Evolutionary conservation across 140 eudicot species (phyloP), one percentile per base, ranked within the genome.

Genomic region (Cichorium intybus): DNA sequence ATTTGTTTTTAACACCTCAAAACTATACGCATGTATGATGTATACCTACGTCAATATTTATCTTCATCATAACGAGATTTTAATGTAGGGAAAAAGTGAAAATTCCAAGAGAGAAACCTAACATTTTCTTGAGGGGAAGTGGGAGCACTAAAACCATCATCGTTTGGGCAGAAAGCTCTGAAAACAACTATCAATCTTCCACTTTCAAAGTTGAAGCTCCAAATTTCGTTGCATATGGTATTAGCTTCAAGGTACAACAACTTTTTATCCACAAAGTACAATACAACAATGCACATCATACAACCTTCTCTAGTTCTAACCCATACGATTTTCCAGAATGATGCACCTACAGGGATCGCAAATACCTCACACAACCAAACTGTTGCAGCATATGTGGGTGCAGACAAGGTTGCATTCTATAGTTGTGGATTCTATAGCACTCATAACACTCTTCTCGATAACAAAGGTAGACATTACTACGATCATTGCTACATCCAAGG

Each of bases 401-500:
- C 66, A 16, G 98, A 92, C 74, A 85, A 72, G 77, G 85, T 45
- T 56, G 87, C 98, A 27, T 92, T 92, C 68, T 92, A 92, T 75
- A 80, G 85, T 15, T 92, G 98, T 45, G 89, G 84, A 72, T 92
- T 92, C 24, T 78, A 66, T 55, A 88, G 98, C 74, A 57, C 77
- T 24, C 89, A 87, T 54, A 92, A 85, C 71, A 91, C 98, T 9
- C 85, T 91, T 50, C 80, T 80, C 64, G 98, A 91, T 60, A 29
- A 61, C 29, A 79, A 70, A 76, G 98, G 98, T 59, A 74, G 95
- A 35, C 97, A 91, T 70, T 91, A 82, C 74, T 91, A 82, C 8
- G 85, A 87, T 27, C 48, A 47, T 22, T 91, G 96, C 49, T 88
- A 91, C 79, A 77, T 91, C 49, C 96, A 91, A 24, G 98, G 98